A percentile compares a stretch with the other conserved stretches of the same genome.
Conservation (phyloP, 2,329 filamentous ascomycete species). For the Pseudovirgaria hyperparasitica region DNA sequence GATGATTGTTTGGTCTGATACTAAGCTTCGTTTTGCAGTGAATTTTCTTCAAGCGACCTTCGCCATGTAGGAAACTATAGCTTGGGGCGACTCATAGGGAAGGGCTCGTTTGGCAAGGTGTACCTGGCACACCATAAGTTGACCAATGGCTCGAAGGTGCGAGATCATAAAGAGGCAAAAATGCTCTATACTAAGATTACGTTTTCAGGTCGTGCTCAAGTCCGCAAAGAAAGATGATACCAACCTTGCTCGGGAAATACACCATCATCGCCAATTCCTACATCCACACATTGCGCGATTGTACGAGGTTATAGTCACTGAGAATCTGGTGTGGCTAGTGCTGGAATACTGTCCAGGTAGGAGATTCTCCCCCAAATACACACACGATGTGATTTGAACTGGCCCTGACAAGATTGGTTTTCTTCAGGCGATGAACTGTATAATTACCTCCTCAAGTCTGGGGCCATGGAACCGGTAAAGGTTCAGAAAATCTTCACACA, state of each 20-base stretch:
- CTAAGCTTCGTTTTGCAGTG: conserved; percentile 41
- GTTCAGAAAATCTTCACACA: conserved; percentile 95
- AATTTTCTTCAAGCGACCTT: conserved; percentile 86
- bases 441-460: conserved; percentile 83
- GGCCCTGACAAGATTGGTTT: conserved; percentile 5
- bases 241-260: conserved; percentile 93
- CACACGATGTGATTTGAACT: conserved; percentile 2
- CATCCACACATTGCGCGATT: conserved; percentile 93
- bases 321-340: conserved; percentile 88
- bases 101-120: conserved; percentile 96
- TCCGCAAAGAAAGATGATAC: conserved; percentile 92
- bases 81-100: conserved; percentile 83
- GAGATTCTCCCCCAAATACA: conserved; percentile 7
- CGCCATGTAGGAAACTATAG: conserved; percentile 90
- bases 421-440: conserved; percentile 84
- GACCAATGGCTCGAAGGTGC: conserved; percentile 92
- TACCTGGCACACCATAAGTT: conserved; percentile 94
- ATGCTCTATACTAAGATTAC: conserved; percentile 3
- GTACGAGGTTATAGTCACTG: conserved; percentile 97
- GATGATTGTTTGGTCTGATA: conserved; percentile 2
- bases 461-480: conserved; percentile 69
- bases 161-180: conserved; percentile 9
- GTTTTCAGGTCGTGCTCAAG: conserved; percentile 86
- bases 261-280: conserved; percentile 94
- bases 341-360: conserved; percentile 89